A percentile compares a stretch with the other conserved stretches of the same genome.
Conservation (phyloP, 306 rosid genomes). For the cucumber (Cucumis sativus) region DNA sequence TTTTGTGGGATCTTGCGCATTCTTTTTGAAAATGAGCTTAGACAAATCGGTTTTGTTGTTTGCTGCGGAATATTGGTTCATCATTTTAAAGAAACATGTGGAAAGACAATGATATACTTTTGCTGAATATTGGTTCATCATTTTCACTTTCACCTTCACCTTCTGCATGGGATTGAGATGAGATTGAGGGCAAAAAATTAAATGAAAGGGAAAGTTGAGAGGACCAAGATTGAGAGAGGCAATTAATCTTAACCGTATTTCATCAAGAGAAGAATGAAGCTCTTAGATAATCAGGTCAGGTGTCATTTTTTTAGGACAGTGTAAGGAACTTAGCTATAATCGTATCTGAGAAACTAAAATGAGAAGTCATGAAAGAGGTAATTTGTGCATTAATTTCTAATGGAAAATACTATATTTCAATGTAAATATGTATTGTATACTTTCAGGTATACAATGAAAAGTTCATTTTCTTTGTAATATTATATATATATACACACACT, state of each 20-base stretch:
- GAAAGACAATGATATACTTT: background rate
- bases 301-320: background rate
- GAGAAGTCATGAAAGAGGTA: background rate
- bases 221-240: background rate
- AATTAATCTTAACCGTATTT: background rate
- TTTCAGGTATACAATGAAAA: background rate
- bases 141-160: background rate
- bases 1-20: background rate
- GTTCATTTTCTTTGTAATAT: background rate
- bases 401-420: too few species aligned
- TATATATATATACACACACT: background rate
- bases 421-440: background rate
- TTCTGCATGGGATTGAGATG: background rate
- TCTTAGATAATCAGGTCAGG: background rate
- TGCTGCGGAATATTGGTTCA: background rate
- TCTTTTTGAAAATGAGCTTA: background rate
- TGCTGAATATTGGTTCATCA: background rate
- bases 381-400: background rate
- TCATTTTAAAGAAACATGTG: background rate
- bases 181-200: background rate
- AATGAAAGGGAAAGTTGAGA: background rate
- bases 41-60: background rate
- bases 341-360: background rate
- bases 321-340: background rate
- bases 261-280: background rate